These are phyloP conservation scores for Cardamine chenopodiifolia DNA, from an alignment of 345 rosid genomes.

Conservation along the genomic window DNA sequence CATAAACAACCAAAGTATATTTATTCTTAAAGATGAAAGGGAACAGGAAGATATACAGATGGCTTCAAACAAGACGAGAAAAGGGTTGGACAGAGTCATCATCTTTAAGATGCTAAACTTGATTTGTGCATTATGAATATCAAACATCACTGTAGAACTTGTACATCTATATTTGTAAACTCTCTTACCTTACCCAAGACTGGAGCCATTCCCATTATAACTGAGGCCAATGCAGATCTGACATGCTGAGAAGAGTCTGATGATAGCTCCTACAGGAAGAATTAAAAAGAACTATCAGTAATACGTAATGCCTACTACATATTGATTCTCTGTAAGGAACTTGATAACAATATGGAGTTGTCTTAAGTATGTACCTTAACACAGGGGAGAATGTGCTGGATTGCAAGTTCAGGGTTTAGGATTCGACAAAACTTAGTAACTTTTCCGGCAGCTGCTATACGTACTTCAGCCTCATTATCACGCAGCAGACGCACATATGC, in stretches of 20 bases:
- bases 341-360: not conserved
- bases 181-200: slow-evolving; percentile 64
- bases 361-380: slow-evolving; percentile 64
- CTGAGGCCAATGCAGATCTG: slow-evolving; percentile 96
- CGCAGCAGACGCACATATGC: slow-evolving; percentile 94
- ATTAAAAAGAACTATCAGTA: slow-evolving; percentile 15
- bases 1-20: not conserved
- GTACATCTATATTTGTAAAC: not conserved
- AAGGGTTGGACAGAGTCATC: not conserved
- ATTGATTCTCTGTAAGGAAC: not conserved
- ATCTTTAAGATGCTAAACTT: not conserved
- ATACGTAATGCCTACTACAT: not conserved
- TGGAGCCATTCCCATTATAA: slow-evolving; percentile 99
- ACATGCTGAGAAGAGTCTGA: slow-evolving; percentile 98
- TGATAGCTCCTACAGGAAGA: slow-evolving; percentile 70
- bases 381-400: slow-evolving; percentile 88
- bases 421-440: slow-evolving; percentile 94
- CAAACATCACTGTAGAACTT: slow-evolving; percentile 32
- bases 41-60: not conserved
- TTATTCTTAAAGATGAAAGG: not conserved
- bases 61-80: not conserved
- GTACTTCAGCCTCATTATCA: slow-evolving; percentile 99
- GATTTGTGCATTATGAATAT: slow-evolving; percentile 40
- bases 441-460: slow-evolving; percentile 98
- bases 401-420: slow-evolving; percentile 84